Evolutionary conservation across 495 filamentous ascomycete species (phyloP), one percentile per base, ranked within the genome.

Genomic region (Hypoxylon trugodes): DNA sequence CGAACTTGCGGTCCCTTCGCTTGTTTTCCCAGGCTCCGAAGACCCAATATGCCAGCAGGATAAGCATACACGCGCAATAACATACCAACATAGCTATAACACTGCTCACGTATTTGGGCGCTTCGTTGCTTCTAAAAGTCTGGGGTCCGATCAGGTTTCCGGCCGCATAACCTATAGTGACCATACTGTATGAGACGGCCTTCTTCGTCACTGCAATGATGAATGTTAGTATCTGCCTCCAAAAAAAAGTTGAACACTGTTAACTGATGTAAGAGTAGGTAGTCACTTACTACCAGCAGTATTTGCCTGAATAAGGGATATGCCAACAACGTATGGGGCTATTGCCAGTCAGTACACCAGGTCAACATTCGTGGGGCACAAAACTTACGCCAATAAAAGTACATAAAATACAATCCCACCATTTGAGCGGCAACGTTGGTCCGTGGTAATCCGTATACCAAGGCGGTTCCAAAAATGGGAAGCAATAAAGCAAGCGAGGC

Each of bases 141-240:
- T 81, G 81, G 18, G 82, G 77, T n/a, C 78, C 76, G 61, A 80
- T 78, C 25, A 82, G 80, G 69, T 84, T 85, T 0, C 81, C 81
- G 2, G 81, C 74, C 28, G 79, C 83, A 59, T 84, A 85, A 5
- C 76, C 78, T 12, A 76, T 75, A 24, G 81, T 81, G 24, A 82
- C 54, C 18, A 76, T 57, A 13, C 77, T 77, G 47, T 75, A 76
- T 0, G 81, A 82, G 1, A 83, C 64, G 53, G 76, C 75, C 57
- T 84, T 84, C 70, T 84, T 84, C 0, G 81, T 84, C 55, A 65
- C 61, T 65, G 16, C 6, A n/a, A 24, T 6, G 12, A 13, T 10
- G 10, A 15, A 8, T 6, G 18, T 65, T 48, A 65, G 47, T 24
- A 25, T 36, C 24, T 21, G 26, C 9, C 3, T 15, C 8, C 7